A percentile compares a stretch with the other conserved stretches of the same genome.
phyloP scores from a whole-genome alignment of 1,284 basidiomycete genomes.

The Baeospora myosura region DNA sequence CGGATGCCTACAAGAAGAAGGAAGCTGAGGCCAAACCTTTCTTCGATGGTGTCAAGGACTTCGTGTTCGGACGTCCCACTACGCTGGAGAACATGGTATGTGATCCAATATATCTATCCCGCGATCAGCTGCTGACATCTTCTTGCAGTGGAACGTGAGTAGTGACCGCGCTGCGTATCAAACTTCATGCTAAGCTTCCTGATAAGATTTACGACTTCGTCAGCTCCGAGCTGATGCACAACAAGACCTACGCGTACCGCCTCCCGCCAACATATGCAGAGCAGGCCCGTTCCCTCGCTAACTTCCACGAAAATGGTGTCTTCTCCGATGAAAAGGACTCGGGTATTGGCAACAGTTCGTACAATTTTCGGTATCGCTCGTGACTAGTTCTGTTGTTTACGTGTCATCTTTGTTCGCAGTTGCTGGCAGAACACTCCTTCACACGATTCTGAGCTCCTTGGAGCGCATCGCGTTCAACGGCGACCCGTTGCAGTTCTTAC shows the following conservation, averaged over 20 bases:
- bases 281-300: constrained; percentile 63
- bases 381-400: constrained; percentile 2
- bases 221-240: constrained; percentile 70
- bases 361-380: too few species aligned
- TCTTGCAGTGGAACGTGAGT: constrained; percentile 59
- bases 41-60: constrained; percentile 57
- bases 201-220: constrained; percentile 68
- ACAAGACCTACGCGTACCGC: constrained; percentile 68
- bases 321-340: constrained; percentile 58
- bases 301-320: constrained; percentile 74
- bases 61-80: constrained; percentile 62
- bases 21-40: constrained; percentile 52
- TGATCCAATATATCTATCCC: not conserved
- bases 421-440: constrained; percentile 71
- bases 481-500: constrained; percentile 69
- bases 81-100: constrained; percentile 62
- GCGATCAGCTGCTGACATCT: constrained; percentile 6
- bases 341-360: constrained; percentile 71
- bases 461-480: constrained; percentile 71
- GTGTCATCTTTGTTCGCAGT: constrained; percentile 35
- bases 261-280: constrained; percentile 63
- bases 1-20: constrained; percentile 58
- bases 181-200: not conserved
- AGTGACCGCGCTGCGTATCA: not conserved
- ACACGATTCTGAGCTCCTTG: constrained; percentile 62